Evolutionary conservation across 768 basidiomycete species (phyloP), one percentile per base, ranked within the genome.

Genomic region (Suillus cothurnatus): DNA sequence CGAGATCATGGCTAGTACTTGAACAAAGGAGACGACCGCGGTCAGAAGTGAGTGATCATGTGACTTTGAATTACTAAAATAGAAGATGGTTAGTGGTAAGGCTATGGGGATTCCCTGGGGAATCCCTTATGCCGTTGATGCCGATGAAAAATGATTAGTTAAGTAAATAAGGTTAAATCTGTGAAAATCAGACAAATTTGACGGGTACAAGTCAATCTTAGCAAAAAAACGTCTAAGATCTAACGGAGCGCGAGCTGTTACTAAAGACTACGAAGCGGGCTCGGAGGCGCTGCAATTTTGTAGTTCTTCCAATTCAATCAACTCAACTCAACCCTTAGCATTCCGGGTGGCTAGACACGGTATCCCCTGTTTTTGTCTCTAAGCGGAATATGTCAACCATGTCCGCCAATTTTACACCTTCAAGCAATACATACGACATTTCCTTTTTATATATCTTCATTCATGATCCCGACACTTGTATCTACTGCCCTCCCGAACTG

Each of bases 101-200:
- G 83, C 85, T 85, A 87, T 88, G 88, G 89, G 85, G 85, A 88
- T 82, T 88, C 86, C 87, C 87, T 79, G 82, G 86, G 82, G 84
- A 86, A 79, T 82, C 85, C 85, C 83, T 64, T 64, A 53, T 73
- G 82, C 81, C 81, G 81, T 61, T 68, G 17, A 61, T 79, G 83
- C 83, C 82, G 84, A 73, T 57, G 62, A 1, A 34, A 62, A 28
- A 57, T 34, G 19, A n/a, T 39, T 52, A 52, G 67, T 65, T n/a
- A 55, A 64, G 38, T 49, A 62, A n/a, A 61, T 65, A 56, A 17
- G 61, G 66, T 64, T 65, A 67, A 63, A 76, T 72, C 70, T 71
- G 69, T 72, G 69, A 72, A 75, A 72, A 70, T 67, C 70, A 73
- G 67, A 70, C 66, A 64, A 68, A 66, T 61, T 62, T 68, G 73